phyloP scores from a whole-genome alignment of 352 stramenopile genomes.

The Phytophthora vignae region DNA sequence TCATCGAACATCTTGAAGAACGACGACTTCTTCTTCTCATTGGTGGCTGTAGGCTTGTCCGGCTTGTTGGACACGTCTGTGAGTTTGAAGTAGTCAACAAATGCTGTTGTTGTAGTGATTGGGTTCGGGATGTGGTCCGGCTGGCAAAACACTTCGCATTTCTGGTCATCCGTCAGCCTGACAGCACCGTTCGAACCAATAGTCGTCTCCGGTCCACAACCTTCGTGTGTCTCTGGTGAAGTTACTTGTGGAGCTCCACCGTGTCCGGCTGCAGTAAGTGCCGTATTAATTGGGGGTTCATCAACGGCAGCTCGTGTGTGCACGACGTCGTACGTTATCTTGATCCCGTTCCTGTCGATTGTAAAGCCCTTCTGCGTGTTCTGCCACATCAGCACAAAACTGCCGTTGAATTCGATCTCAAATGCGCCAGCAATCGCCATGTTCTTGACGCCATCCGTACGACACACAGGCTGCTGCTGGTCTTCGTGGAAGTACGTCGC shows the following conservation, averaged over 20 bases:
- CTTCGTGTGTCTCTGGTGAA: conserved; percentile 2
- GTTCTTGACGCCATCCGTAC: conserved; percentile 76
- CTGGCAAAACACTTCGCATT: conserved; percentile 61
- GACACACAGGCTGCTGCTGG: conserved; percentile 52
- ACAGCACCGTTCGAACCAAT: conserved; percentile 2
- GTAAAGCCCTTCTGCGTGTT: conserved; percentile 77
- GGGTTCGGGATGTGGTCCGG: conserved; percentile 73
- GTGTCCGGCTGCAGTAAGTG: background rate
- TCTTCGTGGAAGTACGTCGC: conserved; percentile 73
- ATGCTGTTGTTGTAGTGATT: conserved; percentile 72
- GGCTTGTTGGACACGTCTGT: conserved; percentile 4
- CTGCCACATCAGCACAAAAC: conserved; percentile 78
- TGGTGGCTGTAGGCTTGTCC: conserved; percentile 14
- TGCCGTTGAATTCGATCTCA: conserved; percentile 62
- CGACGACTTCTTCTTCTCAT: conserved; percentile 46
- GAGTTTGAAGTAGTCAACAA: conserved; percentile 72
- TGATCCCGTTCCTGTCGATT: conserved; percentile 67
- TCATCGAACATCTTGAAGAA: conserved; percentile 63
- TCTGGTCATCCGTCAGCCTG: conserved; percentile 58
- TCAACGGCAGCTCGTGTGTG: conserved; percentile 49
- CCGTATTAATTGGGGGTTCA: background rate
- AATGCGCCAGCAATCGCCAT: conserved; percentile 59
- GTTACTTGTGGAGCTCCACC: conserved; percentile 6
- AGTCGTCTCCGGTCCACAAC: background rate
- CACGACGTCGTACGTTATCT: conserved; percentile 63